Conservation (phyloP, 2,329 filamentous ascomycete genomes). For the Fusarium pilosicola region DNA sequence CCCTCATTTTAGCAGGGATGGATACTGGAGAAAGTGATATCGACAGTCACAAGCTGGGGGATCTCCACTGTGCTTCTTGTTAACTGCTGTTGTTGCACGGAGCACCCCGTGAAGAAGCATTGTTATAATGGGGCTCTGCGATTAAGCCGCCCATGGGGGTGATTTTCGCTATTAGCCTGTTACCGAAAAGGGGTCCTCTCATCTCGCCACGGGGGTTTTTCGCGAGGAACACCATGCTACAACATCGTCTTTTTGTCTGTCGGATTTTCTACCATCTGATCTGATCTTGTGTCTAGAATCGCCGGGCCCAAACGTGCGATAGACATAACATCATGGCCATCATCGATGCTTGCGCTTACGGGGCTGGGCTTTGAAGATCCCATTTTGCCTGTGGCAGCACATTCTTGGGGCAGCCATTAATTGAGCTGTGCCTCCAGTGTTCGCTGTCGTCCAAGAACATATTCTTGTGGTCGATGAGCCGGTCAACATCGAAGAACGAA, state of each 20-base stretch:
- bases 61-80: neutral
- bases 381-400: neutral
- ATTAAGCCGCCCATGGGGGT: neutral
- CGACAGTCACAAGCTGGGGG: constrained; percentile 19
- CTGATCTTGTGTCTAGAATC: constrained; percentile 1
- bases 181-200: constrained; percentile 2
- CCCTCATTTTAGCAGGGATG: neutral
- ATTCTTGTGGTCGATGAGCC: no score
- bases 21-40: neutral
- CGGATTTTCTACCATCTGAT: neutral
- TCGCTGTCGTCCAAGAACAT: neutral
- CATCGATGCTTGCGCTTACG: neutral
- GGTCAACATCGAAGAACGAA: neutral
- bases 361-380: neutral
- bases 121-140: constrained; percentile 17
- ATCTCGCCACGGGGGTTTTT: constrained; percentile 12
- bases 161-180: constrained; percentile 21
- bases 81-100: constrained; percentile 17
- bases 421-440: neutral
- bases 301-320: neutral
- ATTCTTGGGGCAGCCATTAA: neutral
- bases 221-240: constrained; percentile 8
- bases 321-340: neutral
- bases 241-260: neutral
- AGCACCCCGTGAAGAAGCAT: constrained; percentile 1